Base-by-base conservation (phyloP, 2,329 filamentous ascomycete species). In the Xylariales sp. region DNA sequence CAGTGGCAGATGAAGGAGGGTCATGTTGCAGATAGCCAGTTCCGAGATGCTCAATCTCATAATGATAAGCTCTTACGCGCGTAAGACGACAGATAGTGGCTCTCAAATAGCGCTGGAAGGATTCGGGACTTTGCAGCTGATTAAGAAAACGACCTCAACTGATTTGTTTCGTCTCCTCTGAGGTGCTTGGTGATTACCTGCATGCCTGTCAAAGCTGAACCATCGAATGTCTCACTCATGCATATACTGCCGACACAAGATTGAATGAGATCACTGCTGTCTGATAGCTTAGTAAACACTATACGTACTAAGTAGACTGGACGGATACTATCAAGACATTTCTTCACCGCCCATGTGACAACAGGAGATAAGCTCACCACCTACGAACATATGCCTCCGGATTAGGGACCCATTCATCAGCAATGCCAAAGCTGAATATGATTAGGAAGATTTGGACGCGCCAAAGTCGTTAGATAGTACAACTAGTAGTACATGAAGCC, bases 111-210 rank as follows among this genome's bases (percentile, higher is more conserved):
- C 8, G 28, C 30, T 6, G n/a, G 34, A 2, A 41, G 32, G 50
- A 34, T 30, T 55, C 57, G 68, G 68, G 46, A 52, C 12, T 58
- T 50, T 64, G 58, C 68, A 68, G 64, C 50, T 45, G 65, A 64
- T 69, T 49, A 63, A 59, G 30, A 9, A 61, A 61, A 32, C 28
- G 30, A 53, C 62, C 50, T 62, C 59, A 59, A 53, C 18, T 62
- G 18, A 52, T 41, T 58, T 69, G 60, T 61, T 49, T 45, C 52
- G 43, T 50, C 46, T 59, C 34, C 12, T 43, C 30, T 67, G 18
- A 30, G 23, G 39, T 50, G 34, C 7, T 10, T 39, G 12, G 34
- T 41, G 39, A 52, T 54, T 41, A 53, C 48, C 36, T 54, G 52
- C n/a, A 57, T 45, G n/a, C 48, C 57, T 49, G 12, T 9, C 36